Percentiles rank a stretch among this genome's conserved stretches.
phyloP scores from a whole-genome alignment of 495 filamentous ascomycete species.

The Penicillium daleae region DNA sequence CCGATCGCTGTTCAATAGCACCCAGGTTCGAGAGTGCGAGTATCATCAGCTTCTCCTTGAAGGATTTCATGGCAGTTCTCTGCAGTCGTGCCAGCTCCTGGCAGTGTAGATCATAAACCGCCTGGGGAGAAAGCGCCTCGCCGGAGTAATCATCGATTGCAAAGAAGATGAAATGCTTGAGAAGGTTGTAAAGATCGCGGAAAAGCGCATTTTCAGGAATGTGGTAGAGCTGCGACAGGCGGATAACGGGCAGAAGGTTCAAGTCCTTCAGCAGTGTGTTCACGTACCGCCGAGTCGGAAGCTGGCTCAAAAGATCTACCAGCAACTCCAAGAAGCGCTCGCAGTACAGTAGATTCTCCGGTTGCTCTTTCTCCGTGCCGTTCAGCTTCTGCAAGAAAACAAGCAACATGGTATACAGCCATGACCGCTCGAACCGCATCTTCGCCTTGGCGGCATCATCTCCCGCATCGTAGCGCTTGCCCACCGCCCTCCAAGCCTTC shows the following conservation, averaged over 20 bases:
- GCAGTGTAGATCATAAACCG: constrained; percentile 81
- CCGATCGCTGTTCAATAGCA: constrained; percentile 75
- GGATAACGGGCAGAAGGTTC: constrained; percentile 81
- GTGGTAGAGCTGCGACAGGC: constrained; percentile 76
- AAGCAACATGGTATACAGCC: constrained; percentile 85
- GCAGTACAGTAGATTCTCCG: constrained; percentile 79
- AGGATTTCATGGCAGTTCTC: constrained; percentile 76
- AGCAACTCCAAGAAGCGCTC: constrained; percentile 92
- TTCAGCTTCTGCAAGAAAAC: constrained; percentile 81
- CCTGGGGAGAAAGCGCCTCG: constrained; percentile 66
- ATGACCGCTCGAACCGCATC: constrained; percentile 88
- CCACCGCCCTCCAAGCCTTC: constrained; percentile 89
- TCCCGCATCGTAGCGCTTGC: constrained; percentile 83
- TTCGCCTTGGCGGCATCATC: constrained; percentile 79
- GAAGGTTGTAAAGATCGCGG: constrained; percentile 76
- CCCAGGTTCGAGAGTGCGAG: constrained; percentile 92
- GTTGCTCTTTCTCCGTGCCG: constrained; percentile 47
- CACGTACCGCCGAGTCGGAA: constrained; percentile 92
- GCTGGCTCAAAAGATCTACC: constrained; percentile 87
- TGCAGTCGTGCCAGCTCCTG: constrained; percentile 77
- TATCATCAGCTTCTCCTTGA: constrained; percentile 88
- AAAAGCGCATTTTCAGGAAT: constrained; percentile 75
- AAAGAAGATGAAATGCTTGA: constrained; percentile 86
- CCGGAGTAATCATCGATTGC: constrained; percentile 91
- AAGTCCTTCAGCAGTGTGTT: constrained; percentile 91